phyloP scores from a whole-genome alignment of 306 rosid genomes.

The Begonia loranthoides region DNA sequence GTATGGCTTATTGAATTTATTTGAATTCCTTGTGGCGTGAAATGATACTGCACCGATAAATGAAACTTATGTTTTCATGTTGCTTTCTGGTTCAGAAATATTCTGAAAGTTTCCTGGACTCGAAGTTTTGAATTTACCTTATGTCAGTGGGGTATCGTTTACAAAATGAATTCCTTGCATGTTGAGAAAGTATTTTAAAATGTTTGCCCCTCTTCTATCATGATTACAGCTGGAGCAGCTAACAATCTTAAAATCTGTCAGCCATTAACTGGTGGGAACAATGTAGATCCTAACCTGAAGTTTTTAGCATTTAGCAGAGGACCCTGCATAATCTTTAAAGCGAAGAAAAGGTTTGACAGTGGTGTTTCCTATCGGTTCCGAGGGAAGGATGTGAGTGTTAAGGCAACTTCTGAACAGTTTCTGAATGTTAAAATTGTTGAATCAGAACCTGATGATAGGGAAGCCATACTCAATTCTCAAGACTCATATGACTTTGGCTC shows the following conservation, averaged over 20 bases:
- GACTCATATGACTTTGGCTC: background rate
- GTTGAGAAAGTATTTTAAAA: background rate
- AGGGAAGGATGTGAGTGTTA: conserved; percentile 25
- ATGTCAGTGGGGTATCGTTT: too few species aligned
- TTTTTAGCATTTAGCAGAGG: conserved; percentile 11
- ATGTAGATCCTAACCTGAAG: conserved; percentile 12
- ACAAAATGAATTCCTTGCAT: too few species aligned
- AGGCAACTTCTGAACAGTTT: conserved; percentile 25
- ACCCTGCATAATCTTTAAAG: conserved; percentile 15
- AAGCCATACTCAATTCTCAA: conserved; percentile 11
- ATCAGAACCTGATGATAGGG: conserved; percentile 11
- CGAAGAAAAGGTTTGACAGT: conserved; percentile 16
- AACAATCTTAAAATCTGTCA: conserved; percentile 14
- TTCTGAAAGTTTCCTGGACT: background rate
- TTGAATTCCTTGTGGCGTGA: too few species aligned
- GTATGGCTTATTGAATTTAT: background rate
- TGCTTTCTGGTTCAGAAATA: background rate
- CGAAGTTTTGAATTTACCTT: too few species aligned
- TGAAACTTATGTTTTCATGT: too few species aligned
- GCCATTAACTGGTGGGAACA: conserved; percentile 12
- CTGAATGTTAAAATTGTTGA: conserved; percentile 20
- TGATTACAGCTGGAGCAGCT: conserved; percentile 19
- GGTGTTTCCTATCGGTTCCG: conserved; percentile 30
- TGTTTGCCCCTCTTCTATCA: background rate
- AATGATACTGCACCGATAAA: too few species aligned